phyloP scores from a whole-genome alignment of 2,329 filamentous ascomycete species.

The Aspergillus novoparasiticus region DNA sequence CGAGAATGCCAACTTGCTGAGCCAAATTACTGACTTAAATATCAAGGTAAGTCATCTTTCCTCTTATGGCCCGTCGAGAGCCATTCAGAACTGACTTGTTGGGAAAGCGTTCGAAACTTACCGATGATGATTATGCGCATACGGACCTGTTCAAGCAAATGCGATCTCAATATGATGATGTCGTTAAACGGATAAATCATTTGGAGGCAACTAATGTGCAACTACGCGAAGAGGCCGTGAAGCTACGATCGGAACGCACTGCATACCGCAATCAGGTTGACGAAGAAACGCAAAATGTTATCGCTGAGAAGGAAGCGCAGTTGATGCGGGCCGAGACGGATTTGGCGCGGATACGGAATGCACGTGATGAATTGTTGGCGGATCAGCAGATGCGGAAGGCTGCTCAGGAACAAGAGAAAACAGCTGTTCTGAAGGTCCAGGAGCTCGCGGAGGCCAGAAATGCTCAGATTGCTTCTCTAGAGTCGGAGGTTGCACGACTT shows the following conservation, averaged over 20 bases:
- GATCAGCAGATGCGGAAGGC: slow-evolving; percentile 80
- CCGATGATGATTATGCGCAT: slow-evolving; percentile 90
- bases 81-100: slow-evolving; percentile 7
- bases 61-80: not conserved
- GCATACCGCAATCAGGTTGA: slow-evolving; percentile 80
- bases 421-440: slow-evolving; percentile 71
- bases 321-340: slow-evolving; percentile 80
- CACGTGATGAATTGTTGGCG: slow-evolving; percentile 81
- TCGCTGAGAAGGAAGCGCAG: slow-evolving; percentile 79
- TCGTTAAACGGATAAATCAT: slow-evolving; percentile 88
- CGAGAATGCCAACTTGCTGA: slow-evolving; percentile 73
- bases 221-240: slow-evolving; percentile 81
- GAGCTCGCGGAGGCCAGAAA: slow-evolving; percentile 80
- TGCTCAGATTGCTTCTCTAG: slow-evolving; percentile 76
- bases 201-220: slow-evolving; percentile 86
- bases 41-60: slow-evolving; percentile 49
- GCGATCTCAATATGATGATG: slow-evolving; percentile 86
- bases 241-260: slow-evolving; percentile 80
- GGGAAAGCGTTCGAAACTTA: slow-evolving; percentile 65
- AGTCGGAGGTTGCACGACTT: slow-evolving; percentile 78
- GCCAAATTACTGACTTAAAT: slow-evolving; percentile 77
- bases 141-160: slow-evolving; percentile 93
- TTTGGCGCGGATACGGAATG: slow-evolving; percentile 79
- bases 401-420: slow-evolving; percentile 73
- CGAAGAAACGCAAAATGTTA: slow-evolving; percentile 71